Percentiles rank a stretch among this genome's conserved stretches.
These are phyloP conservation scores for Pistacia integerrima DNA, from an alignment of 345 rosid genomes.

Conservation along the genomic window DNA sequence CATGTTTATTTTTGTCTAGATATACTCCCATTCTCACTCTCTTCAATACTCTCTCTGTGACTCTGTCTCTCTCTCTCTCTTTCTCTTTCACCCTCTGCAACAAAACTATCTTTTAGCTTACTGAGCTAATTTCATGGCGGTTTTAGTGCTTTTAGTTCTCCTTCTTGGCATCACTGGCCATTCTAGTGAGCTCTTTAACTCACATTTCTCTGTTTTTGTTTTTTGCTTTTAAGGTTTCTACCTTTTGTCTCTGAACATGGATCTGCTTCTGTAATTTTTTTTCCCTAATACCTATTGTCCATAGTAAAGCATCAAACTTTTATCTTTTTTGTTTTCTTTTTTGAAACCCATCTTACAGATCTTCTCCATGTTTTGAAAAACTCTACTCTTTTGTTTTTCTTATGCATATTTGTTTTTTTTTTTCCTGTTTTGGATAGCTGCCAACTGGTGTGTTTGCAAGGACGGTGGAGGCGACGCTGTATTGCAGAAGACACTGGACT, in stretches of 20 bases:
- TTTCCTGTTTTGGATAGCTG: slow-evolving; percentile 31
- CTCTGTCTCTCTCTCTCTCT: slow-evolving; percentile 18
- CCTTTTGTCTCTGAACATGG: neutral
- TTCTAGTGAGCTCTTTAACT: slow-evolving; percentile 42
- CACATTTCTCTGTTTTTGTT: neutral
- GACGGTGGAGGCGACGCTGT: slow-evolving; percentile 48
- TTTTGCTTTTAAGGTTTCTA: neutral
- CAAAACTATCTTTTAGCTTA: neutral
- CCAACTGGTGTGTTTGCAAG: slow-evolving; percentile 88
- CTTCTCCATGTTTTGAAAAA: too few relatives aligned
- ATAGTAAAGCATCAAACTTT: too few relatives aligned
- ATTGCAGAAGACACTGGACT: slow-evolving; percentile 82
- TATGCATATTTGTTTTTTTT: too few relatives aligned
- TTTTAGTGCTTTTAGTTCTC: slow-evolving; percentile 43
- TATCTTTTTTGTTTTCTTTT: too few relatives aligned
- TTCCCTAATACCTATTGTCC: too few relatives aligned
- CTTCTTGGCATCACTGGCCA: slow-evolving; percentile 47
- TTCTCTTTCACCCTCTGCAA: neutral
- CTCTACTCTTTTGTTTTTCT: neutral
- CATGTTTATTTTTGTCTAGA: neutral
- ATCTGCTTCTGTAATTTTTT: too few relatives aligned
- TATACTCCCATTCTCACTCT: neutral
- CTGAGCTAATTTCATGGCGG: slow-evolving; percentile 39
- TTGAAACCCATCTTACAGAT: too few relatives aligned
- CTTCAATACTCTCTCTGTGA: slow-evolving; percentile 4